Base-by-base conservation (phyloP, 2,329 filamentous ascomycete species). In the Cryphonectria nitschkei region DNA sequence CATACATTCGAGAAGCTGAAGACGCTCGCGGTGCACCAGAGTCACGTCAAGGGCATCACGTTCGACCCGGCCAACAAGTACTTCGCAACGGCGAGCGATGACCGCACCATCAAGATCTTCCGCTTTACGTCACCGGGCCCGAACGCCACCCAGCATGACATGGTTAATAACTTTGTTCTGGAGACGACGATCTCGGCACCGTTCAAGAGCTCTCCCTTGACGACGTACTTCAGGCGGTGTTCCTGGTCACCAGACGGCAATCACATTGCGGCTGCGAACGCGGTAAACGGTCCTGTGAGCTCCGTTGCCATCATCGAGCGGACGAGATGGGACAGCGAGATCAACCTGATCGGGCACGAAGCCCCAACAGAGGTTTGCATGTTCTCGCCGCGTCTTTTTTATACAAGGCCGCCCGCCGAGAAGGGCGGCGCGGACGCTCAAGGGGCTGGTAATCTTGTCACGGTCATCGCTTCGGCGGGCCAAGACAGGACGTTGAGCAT, bases 41-140 rank as follows among this genome's bases (percentile, higher is more conserved):
- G 94, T 80, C 97, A 98, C 79, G 96, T 99, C 83, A 99, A 99
- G 81, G 96, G 97, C 73, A 97, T 99, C 77, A 97, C 95, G 0
- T 99, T 99, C 78, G 96, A 99, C 79, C 96, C 96, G 0, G 96
- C 96, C 58, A 98, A 98, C 84, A 99, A 98, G 80, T 99, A 97
- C 84, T 99, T 99, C 81, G 96, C 97, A 22, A 99, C 97, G 0
- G 95, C 97, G 2, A 97, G 94, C 82, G 96, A 99, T 80, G 96
- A 99, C 81, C 90, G 96, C 72, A 95, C 94, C 2, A 97, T 99
- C 81, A 97, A 97, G 80, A 93, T 99, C 76, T 98, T 97, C 81
- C 90, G 95, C 71, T 99, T 98, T 80, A 97, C 93, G 2, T 92
- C 95, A 1, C 95, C 96, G 0, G 88, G 92, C 0, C 93, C 96